Base-by-base conservation (phyloP, 495 filamentous ascomycete species). In the Baudoinia panamericana region DNA sequence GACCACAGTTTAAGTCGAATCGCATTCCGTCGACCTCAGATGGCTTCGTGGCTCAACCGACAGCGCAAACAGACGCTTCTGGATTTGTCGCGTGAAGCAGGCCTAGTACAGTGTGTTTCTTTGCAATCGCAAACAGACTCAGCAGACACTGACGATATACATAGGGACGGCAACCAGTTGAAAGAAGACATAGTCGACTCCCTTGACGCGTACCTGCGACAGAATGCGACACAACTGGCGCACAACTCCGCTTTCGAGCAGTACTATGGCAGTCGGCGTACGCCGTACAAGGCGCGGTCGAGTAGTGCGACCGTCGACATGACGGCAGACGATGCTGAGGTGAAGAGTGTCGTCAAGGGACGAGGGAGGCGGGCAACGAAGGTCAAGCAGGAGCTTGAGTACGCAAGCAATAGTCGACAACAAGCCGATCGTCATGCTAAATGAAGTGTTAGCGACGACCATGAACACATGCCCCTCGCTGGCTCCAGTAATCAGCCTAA, bases 51-150 rank as follows among this genome's bases (percentile, higher is more conserved):
- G 77, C 70, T 95, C 52, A 73, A 77, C 50, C 75, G 76, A 56
- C 80, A 92, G 69, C 78, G 79, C 63, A 96, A 95, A 65, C 65
- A 65, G 43, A 83, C 88, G 45, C 72, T 97, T 35, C 48, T 72
- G 26, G 78, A 86, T 48, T 67, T 93, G 31, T 82, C 82, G 34
- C 67, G 81, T 30, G 61, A 72, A 24, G 76, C 84, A 41, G 80
- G 82, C 19, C 61, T 94, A 27, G 69, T 70, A 53, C 72, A 80
- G 84, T 88, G 70, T 50, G 74, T 57, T 50, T 13, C 1, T 7
- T 5, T n/a, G 5, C 8, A 2, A 6, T n/a, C n/a, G n/a, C n/a
- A n/a, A n/a, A n/a, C n/a, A n/a, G n/a, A n/a, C n/a, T n/a, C 15
- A 21, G 2, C 12, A 5, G 13, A 9, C 16, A 22, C 24, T 10